A percentile compares a stretch with the other conserved stretches of the same genome.
Evolutionary conservation across 2,329 filamentous ascomycete species (phyloP).

Genomic region (Claviceps sp.): DNA sequence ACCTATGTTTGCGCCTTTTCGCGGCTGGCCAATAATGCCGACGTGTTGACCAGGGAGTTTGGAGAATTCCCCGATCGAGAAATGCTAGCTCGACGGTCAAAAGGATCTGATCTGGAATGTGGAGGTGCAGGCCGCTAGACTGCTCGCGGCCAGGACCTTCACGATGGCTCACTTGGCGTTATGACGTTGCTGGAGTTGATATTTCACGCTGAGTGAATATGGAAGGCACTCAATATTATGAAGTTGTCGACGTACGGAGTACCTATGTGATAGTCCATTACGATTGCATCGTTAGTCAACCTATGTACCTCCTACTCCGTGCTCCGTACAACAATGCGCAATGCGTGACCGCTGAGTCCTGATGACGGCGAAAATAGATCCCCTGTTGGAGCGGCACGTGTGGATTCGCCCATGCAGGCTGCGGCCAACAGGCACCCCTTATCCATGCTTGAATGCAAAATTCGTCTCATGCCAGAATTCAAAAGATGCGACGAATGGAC

Average conservation of each 20-base stretch:
- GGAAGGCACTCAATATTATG: too few species aligned
- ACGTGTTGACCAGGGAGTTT: not conserved
- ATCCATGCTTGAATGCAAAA: not conserved
- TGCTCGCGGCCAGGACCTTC: not conserved
- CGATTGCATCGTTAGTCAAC: too few species aligned
- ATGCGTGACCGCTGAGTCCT: too few species aligned
- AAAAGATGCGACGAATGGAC: not conserved
- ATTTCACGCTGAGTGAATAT: too few species aligned
- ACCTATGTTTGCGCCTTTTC: not conserved
- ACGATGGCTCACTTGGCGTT: not conserved
- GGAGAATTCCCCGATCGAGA: not conserved
- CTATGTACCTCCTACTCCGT: too few species aligned
- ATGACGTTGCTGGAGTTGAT: too few species aligned
- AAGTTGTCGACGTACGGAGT: too few species aligned
- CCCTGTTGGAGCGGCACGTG: not conserved
- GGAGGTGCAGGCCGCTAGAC: not conserved
- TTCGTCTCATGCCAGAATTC: too few species aligned
- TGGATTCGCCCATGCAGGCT: constrained; percentile 5
- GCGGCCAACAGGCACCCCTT: not conserved
- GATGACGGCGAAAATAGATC: not conserved
- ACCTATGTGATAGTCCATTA: too few species aligned
- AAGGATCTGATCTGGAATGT: not conserved
- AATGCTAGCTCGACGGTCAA: not conserved
- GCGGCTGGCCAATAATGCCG: not conserved
- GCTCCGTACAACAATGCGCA: too few species aligned